Conservation (phyloP, 169 alveolate species). For the Plasmodium gallinaceum region DNA sequence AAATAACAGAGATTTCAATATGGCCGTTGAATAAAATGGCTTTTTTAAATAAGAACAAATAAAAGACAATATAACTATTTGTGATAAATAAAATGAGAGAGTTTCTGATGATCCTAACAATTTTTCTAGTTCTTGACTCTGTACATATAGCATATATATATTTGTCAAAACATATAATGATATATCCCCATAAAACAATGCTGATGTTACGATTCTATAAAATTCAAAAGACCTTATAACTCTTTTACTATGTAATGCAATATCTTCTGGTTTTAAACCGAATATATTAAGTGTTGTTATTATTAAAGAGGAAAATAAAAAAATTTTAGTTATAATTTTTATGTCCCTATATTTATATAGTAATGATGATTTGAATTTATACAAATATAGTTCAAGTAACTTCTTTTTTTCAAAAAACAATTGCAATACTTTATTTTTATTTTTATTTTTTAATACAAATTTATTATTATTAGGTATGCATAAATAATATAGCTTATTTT, state of each 20-base stretch:
- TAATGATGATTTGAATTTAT: slow-evolving; percentile 42
- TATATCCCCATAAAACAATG: slow-evolving; percentile 71
- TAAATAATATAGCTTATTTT: slow-evolving; percentile 52
- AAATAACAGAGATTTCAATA: slow-evolving; percentile 58
- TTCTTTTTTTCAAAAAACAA: slow-evolving; percentile 11
- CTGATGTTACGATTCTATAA: slow-evolving; percentile 72
- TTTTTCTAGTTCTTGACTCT: slow-evolving; percentile 54
- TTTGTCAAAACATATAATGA: slow-evolving; percentile 68
- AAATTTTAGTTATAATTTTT: slow-evolving; percentile 49
- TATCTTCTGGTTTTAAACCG: slow-evolving; percentile 73
- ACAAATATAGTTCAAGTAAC: slow-evolving; percentile 20
- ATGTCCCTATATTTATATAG: slow-evolving; percentile 37
- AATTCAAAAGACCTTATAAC: slow-evolving; percentile 64
- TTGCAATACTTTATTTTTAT: slow-evolving; percentile 23
- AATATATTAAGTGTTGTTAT: slow-evolving; percentile 34
- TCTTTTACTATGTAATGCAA: slow-evolving; percentile 71
- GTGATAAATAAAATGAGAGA: slow-evolving; percentile 62
- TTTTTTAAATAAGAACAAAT: slow-evolving; percentile 59
- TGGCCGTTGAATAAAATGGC: slow-evolving; percentile 69
- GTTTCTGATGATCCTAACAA: slow-evolving; percentile 58
- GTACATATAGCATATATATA: slow-evolving; percentile 68
- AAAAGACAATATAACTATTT: slow-evolving; percentile 39
- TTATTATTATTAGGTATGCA: slow-evolving; percentile 32
- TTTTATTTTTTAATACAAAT: slow-evolving; percentile 8
- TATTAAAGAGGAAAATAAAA: slow-evolving; percentile 48